Base-by-base conservation (phyloP, 305 asterid species). In the Stenogyne calaminthoides region DNA sequence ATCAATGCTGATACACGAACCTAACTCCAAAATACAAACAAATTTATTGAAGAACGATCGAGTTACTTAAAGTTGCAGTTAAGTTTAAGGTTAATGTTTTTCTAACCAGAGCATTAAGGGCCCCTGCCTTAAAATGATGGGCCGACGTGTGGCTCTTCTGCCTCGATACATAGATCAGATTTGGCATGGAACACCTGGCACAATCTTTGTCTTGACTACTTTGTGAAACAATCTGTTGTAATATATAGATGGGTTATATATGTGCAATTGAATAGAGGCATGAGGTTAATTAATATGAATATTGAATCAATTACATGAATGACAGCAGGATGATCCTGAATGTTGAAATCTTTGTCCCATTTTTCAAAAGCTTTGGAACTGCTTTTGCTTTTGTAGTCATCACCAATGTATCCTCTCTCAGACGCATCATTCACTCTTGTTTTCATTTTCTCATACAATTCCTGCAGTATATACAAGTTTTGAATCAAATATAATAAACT, bases 371-470 rank as follows among this genome's bases (percentile, higher is more conserved):
- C 84, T 73, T 81, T 57, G 16, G 62, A 78, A 2, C 57, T 77
- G 64, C 27, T 72, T 39, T 74, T 77, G 64, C 27, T 72, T 39
- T 74, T 83, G 70, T 84, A 77, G 20, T 86, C 91, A 1, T 81
- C 85, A 0, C 56, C 47, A 15, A 90, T 72, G 7, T 64, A 63
- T n/a, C 92, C 92, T 58, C 70, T 82, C 72, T 81, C 83, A 18
- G 83, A 82, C 18, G 60, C 87, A 14, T 71, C 63, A 42, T 90
- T 88, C 40, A 92, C 81, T 67, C 83, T 86, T 56, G 7, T 78
- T 76, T 81, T 92, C 97, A 92, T 90, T 18, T 49, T 77, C 59
- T 88, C 96, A 18, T 92, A 92, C 90, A 80, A 69, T 56, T 72
- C 80, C 98, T 91, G 85, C 68, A 70, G 2, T 15, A 49, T 49